A percentile compares a stretch with the other conserved stretches of the same genome.
Conservation (phyloP, 192 early-diverging fungal genomes). For the Thamnidium elegans region DNA sequence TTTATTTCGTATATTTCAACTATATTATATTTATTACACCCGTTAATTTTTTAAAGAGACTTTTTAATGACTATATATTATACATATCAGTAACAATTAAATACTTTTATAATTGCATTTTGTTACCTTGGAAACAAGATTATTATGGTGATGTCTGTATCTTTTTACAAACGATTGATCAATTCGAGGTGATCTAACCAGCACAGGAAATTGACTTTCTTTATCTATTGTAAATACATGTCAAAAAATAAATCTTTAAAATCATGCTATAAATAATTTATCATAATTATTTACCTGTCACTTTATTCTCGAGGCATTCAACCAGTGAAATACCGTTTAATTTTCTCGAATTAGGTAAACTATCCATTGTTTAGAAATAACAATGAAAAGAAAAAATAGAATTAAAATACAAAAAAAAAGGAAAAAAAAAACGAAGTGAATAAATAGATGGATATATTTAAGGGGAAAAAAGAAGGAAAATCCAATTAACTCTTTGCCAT, state of each 20-base stretch:
- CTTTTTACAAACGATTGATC: background rate
- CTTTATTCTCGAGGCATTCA: constrained; percentile 2
- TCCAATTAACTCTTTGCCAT: no score
- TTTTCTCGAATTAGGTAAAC: background rate
- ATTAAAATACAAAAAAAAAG: background rate
- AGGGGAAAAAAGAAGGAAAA: no score
- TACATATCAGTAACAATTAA: background rate
- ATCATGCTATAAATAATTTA: no score
- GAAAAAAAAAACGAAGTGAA: no score
- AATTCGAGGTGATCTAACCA: constrained; percentile 15
- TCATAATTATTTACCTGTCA: no score
- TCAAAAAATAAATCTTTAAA: no score
- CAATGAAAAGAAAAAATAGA: background rate
- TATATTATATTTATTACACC: background rate
- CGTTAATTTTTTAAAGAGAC: constrained; percentile 6
- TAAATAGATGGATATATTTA: no score
- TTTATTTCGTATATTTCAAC: background rate
- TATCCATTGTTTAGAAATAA: no score
- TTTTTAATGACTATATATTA: constrained; percentile 3
- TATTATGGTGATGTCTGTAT: background rate
- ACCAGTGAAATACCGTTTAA: constrained; percentile 1
- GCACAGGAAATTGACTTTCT: background rate
- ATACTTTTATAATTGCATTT: no score
- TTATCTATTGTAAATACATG: background rate
- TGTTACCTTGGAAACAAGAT: background rate